Conservation (phyloP, 2,329 filamentous ascomycete species). For the Cryphonectria naterciae region DNA sequence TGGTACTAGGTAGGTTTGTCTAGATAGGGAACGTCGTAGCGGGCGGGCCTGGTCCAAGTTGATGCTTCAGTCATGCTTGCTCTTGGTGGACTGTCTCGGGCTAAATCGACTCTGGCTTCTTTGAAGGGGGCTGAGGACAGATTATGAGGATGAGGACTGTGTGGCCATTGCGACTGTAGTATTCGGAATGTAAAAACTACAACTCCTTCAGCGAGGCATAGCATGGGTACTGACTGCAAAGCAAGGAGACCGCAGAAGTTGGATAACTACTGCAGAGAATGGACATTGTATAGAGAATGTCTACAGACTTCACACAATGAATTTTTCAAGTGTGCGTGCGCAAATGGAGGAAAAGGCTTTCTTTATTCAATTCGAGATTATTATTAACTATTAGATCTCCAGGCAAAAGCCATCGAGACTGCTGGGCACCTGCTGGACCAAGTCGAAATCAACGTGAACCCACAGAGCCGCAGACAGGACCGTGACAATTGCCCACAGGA, state of each 20-base stretch:
- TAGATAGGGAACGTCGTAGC: background rate
- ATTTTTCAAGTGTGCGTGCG: background rate
- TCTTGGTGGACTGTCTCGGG: background rate
- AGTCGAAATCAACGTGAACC: background rate
- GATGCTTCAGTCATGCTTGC: background rate
- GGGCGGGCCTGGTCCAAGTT: background rate
- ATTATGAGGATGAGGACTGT: background rate
- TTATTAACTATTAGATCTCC: constrained; percentile 30
- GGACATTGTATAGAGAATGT: background rate
- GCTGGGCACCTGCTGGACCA: background rate
- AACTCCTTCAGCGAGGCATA: background rate
- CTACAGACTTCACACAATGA: background rate
- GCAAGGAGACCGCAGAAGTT: background rate
- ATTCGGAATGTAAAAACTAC: background rate
- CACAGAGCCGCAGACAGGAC: constrained; percentile 1
- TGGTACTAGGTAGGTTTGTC: background rate
- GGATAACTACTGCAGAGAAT: background rate
- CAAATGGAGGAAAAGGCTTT: constrained; percentile 1
- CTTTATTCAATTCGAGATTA: constrained; percentile 22
- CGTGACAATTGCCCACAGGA: constrained; percentile 1
- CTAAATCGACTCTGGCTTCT: background rate
- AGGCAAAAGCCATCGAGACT: constrained; percentile 10
- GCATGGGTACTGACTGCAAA: background rate
- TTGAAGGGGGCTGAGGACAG: background rate
- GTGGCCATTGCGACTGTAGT: background rate